These are phyloP conservation scores for Globisporangium middletonii DNA, from an alignment of 352 stramenopile species.

Conservation along the genomic window DNA sequence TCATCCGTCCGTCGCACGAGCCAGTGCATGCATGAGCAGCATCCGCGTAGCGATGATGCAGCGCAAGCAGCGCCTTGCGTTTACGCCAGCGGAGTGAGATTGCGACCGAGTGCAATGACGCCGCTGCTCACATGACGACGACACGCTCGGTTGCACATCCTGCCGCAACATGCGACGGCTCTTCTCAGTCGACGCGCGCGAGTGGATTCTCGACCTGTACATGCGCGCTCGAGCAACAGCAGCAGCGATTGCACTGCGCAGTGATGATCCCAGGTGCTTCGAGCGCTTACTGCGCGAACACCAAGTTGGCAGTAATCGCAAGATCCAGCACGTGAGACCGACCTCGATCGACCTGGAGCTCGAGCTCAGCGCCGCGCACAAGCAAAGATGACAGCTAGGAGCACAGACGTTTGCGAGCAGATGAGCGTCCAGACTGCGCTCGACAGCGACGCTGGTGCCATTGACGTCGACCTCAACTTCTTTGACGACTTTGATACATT, in stretches of 20 bases:
- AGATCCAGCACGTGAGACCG: not conserved
- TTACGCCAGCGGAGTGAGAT: not conserved
- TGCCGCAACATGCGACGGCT: not conserved
- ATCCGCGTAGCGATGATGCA: too few species aligned
- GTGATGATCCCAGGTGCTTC: not conserved
- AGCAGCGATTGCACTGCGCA: not conserved
- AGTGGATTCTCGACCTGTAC: not conserved
- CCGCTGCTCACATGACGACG: too few species aligned
- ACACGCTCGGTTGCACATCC: not conserved
- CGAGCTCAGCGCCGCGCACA: not conserved
- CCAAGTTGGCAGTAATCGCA: not conserved
- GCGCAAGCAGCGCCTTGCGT: not conserved
- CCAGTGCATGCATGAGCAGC: too few species aligned
- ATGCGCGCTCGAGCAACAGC: too few species aligned
- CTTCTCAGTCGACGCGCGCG: not conserved
- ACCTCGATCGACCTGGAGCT: too few species aligned
- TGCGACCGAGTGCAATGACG: not conserved
- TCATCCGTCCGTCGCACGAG: too few species aligned
- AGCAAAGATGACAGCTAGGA: not conserved
- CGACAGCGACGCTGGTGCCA: not conserved
- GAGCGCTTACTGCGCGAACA: not conserved
- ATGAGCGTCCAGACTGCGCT: not conserved
- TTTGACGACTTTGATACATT: conserved; percentile 7
- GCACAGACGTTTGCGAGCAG: not conserved
- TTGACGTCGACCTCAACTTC: conserved; percentile 1